Evolutionary conservation across 805 yeast species (phyloP).

Genomic region (Metschnikowia koreensis): DNA sequence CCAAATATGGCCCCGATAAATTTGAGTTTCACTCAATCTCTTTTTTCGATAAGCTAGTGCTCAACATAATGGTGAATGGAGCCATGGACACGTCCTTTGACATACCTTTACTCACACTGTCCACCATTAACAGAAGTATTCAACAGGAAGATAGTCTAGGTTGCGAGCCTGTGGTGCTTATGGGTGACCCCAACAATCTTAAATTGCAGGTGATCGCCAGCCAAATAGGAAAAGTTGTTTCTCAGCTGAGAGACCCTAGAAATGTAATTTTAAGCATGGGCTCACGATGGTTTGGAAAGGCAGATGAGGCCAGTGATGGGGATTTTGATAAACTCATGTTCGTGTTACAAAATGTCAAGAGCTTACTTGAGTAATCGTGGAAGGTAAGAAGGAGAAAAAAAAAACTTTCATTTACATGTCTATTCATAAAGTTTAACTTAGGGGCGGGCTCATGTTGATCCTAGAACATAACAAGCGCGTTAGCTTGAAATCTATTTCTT

Average conservation of each 20-base stretch:
- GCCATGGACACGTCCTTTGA: constrained; percentile 52
- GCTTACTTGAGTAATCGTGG: neutral
- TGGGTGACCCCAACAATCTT: constrained; percentile 48
- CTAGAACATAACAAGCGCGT: no score
- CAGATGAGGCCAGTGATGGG: constrained; percentile 23
- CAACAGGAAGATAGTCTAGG: constrained; percentile 23
- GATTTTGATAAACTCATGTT: constrained; percentile 49
- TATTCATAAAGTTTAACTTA: neutral
- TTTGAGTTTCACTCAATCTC: constrained; percentile 28
- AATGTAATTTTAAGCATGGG: constrained; percentile 46
- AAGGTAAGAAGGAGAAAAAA: neutral
- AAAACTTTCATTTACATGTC: neutral
- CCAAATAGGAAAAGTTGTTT: constrained; percentile 46
- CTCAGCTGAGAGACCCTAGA: constrained; percentile 30
- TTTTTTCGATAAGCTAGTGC: constrained; percentile 36
- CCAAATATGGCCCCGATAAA: constrained; percentile 2
- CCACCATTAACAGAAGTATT: constrained; percentile 16
- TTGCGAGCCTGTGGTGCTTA: constrained; percentile 45
- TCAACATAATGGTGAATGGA: constrained; percentile 43
- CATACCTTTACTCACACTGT: constrained; percentile 26
- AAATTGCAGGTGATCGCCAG: constrained; percentile 49
- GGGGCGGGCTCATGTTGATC: no score
- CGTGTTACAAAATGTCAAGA: constrained; percentile 31
- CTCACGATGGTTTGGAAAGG: constrained; percentile 45
- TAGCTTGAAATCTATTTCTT: constrained; percentile 24